Conservation (phyloP, 805 yeast species). For the Hemisphaericaspora nanyangensis region DNA sequence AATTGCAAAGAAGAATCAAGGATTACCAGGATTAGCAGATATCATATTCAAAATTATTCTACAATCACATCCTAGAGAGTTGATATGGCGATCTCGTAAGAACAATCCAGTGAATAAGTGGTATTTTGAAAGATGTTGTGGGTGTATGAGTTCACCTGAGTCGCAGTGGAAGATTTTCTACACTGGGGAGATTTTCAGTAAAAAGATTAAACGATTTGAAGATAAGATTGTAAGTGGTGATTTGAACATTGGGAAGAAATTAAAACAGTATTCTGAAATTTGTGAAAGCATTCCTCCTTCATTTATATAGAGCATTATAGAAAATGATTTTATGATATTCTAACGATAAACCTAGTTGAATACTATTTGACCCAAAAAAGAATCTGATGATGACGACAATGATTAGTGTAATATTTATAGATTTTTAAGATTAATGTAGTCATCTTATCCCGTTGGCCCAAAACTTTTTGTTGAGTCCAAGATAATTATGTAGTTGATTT, state of each 20-base stretch:
- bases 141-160: slow-evolving; percentile 44
- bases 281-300: slow-evolving; percentile 61
- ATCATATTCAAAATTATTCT: slow-evolving; percentile 80
- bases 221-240: slow-evolving; percentile 14
- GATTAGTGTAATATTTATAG: too few species aligned
- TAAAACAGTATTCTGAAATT: slow-evolving; percentile 48
- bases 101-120: slow-evolving; percentile 93
- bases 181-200: slow-evolving; percentile 38
- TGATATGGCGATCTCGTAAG: slow-evolving; percentile 86
- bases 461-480: too few species aligned
- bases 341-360: too few species aligned
- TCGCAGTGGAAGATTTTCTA: slow-evolving; percentile 41
- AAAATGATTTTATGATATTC: background rate
- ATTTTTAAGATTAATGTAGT: too few species aligned
- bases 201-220: slow-evolving; percentile 24
- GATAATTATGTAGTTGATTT: too few species aligned
- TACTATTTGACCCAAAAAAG: too few species aligned
- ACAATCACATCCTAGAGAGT: slow-evolving; percentile 62
- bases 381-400: too few species aligned
- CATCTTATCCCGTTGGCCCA: too few species aligned
- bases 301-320: slow-evolving; percentile 14
- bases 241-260: slow-evolving; percentile 25
- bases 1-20: slow-evolving; percentile 77
- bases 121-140: slow-evolving; percentile 90
- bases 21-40: slow-evolving; percentile 91